Percentiles rank a stretch among this genome's conserved stretches.
These are phyloP conservation scores for Plenodomus lindquistii DNA, from an alignment of 2,329 filamentous ascomycete species.

Conservation along the genomic window DNA sequence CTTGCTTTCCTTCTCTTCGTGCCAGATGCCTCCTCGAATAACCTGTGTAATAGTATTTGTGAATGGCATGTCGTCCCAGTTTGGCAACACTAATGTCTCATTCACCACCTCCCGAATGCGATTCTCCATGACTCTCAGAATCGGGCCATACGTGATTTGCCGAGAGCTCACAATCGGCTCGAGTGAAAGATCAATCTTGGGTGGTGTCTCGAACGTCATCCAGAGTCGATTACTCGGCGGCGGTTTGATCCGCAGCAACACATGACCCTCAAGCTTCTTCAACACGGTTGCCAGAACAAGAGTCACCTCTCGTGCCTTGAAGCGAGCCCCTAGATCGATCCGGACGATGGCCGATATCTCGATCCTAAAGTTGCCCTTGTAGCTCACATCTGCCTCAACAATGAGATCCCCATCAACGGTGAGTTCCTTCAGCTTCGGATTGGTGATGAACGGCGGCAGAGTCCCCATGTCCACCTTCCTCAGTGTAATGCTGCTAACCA, in stretches of 20 bases:
- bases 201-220: slow-evolving; percentile 92
- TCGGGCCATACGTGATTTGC: slow-evolving; percentile 92
- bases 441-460: slow-evolving; percentile 84
- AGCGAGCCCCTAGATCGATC: slow-evolving; percentile 84
- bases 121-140: slow-evolving; percentile 91
- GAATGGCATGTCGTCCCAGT: slow-evolving; percentile 96
- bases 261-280: slow-evolving; percentile 82
- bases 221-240: slow-evolving; percentile 95
- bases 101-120: slow-evolving; percentile 91
- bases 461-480: slow-evolving; percentile 84
- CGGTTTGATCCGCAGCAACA: slow-evolving; percentile 86
- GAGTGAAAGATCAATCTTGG: slow-evolving; percentile 90
- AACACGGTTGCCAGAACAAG: slow-evolving; percentile 84
- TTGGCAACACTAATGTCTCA: slow-evolving; percentile 87
- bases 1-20: slow-evolving; percentile 12
- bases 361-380: slow-evolving; percentile 84
- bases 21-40: slow-evolving; percentile 85
- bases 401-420: slow-evolving; percentile 90
- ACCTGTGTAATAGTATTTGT: slow-evolving; percentile 76
- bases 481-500: slow-evolving; percentile 83
- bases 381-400: slow-evolving; percentile 84
- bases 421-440: slow-evolving; percentile 83
- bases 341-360: slow-evolving; percentile 92
- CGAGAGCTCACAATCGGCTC: slow-evolving; percentile 94
- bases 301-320: slow-evolving; percentile 89